Evolutionary conservation across 108 stramenopile genomes (phyloP).

Genomic region (Cyclostephanos invisitatus): DNA sequence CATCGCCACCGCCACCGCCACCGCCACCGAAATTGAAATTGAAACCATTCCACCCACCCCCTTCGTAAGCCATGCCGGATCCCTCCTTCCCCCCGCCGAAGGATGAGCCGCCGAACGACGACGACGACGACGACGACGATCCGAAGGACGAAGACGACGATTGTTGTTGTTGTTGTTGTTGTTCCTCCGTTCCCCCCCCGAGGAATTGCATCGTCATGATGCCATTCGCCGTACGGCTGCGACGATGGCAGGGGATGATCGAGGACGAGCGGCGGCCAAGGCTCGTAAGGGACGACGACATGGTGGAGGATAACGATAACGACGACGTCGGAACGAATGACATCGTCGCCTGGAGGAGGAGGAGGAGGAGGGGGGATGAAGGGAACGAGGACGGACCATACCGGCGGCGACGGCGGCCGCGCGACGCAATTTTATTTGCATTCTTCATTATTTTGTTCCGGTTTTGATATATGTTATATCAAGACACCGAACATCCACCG

Average conservation of each 20-base stretch:
- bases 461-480: too few species aligned
- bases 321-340: background rate
- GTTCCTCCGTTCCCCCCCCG: background rate
- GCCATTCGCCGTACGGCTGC: too few species aligned
- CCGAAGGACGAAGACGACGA: background rate
- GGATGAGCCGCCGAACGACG: background rate
- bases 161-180: too few species aligned
- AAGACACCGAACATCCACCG: too few species aligned
- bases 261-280: too few species aligned
- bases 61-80: background rate
- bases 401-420: too few species aligned
- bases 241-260: too few species aligned
- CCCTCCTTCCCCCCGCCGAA: background rate
- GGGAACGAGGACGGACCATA: background rate
- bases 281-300: too few species aligned
- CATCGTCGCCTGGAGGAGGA: background rate
- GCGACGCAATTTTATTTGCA: background rate
- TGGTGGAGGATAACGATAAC: background rate
- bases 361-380: background rate
- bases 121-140: background rate
- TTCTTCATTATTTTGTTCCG: too few species aligned
- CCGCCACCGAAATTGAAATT: too few species aligned
- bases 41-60: slow-evolving; percentile 2
- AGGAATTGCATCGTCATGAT: background rate
- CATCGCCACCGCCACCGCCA: background rate